Base-by-base conservation (phyloP, 768 basidiomycete species). In the Melanogaster broomeanus region DNA sequence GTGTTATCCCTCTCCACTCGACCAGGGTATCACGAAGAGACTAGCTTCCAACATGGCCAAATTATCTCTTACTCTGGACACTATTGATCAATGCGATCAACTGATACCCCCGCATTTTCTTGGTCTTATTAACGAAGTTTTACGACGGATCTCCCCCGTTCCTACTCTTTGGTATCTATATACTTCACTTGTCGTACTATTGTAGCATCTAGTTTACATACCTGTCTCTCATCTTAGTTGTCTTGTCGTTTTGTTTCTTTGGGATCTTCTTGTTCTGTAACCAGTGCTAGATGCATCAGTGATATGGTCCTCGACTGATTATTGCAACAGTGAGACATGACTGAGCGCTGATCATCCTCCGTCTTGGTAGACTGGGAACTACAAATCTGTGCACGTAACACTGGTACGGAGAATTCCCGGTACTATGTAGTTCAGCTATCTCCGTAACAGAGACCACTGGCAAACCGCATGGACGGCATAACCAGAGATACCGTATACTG, bases 151-250 rank as follows among this genome's bases (percentile, higher is more conserved):
- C 35, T 46, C 28, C 24, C 13, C 33, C 27, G 9, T 41, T 35
- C 11, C 31, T 18, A 30, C 11, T 45, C 21, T 34, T 53, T 43
- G 42, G 37, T 40, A 42, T 52, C 33, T 41, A 43, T 38, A 43
- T 38, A 40, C n/a, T 28, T 42, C 49, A 38, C 37, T 46, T n/a
- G 21, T 37, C 41, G 33, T 47, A 48, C 25, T 41, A 51, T 45
- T 49, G 50, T 55, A 57, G 30, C 34, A 37, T 34, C 21, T 60
- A 65, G 42, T 42, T 52, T 60, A 63, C 34, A 49, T 43, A 53
- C 41, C 25, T 42, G 33, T 18, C 25, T 42, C 37, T 18, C 48
- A 10, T 44, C 53, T 37, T 57, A 49, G 16, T 60, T 41, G 31
- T 60, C 38, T 31, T 21, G 1, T 25, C 25, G n/a, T 13, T 8